These are phyloP conservation scores for Oleoguttula mirabilis DNA, from an alignment of 495 filamentous ascomycete species.

Conservation along the genomic window DNA sequence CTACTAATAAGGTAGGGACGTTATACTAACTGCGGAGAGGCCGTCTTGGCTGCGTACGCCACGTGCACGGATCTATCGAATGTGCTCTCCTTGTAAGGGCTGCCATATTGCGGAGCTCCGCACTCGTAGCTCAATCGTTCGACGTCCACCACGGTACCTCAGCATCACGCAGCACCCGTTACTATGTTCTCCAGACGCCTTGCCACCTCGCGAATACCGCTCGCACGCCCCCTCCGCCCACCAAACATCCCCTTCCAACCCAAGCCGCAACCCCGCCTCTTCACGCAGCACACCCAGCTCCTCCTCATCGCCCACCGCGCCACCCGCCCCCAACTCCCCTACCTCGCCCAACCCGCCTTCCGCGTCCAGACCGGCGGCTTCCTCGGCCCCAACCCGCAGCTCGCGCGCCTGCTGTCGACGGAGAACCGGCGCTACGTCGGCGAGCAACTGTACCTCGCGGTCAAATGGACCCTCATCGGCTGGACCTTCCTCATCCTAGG, in stretches of 20 bases:
- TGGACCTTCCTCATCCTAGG: slow-evolving; percentile 45
- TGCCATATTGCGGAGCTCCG: too few relatives aligned
- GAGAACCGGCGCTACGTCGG: slow-evolving; percentile 56
- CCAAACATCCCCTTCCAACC: slow-evolving; percentile 2
- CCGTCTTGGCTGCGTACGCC: too few relatives aligned
- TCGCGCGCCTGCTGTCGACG: slow-evolving; percentile 63
- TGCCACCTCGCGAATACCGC: slow-evolving; percentile 7
- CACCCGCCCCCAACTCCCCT: slow-evolving; percentile 61
- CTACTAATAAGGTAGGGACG: too few relatives aligned
- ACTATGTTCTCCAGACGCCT: slow-evolving; percentile 14
- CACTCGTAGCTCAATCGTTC: too few relatives aligned
- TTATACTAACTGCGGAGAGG: too few relatives aligned
- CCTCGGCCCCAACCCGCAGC: slow-evolving; percentile 39
- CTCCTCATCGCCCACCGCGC: slow-evolving; percentile 35
- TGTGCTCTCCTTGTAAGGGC: too few relatives aligned
- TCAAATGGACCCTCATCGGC: slow-evolving; percentile 46
- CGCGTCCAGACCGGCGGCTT: slow-evolving; percentile 30
- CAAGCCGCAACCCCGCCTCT: slow-evolving; percentile 20
- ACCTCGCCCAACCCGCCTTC: slow-evolving; percentile 51
- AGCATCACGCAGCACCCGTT: too few relatives aligned
- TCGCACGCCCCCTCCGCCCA: slow-evolving; percentile 13
- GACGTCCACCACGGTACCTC: too few relatives aligned
- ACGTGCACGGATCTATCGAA: too few relatives aligned
- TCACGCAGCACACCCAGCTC: slow-evolving; percentile 38
- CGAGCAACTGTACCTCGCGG: slow-evolving; percentile 46